Conservation (phyloP, 2,329 filamentous ascomycete species). For the Colletotrichum sp. region DNA sequence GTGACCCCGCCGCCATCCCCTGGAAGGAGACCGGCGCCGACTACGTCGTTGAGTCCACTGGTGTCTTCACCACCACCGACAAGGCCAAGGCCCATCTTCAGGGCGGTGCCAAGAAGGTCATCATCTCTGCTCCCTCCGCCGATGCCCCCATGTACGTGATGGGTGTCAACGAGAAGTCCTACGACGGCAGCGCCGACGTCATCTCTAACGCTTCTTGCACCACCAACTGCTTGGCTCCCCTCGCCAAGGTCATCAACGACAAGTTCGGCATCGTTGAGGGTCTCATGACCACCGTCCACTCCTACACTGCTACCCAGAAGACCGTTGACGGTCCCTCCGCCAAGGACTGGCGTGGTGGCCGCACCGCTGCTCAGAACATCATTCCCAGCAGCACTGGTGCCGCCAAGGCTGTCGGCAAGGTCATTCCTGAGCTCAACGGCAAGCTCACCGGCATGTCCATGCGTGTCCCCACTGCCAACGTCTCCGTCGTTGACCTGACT, state of each 20-base stretch:
- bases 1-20: constrained; percentile 87
- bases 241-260: constrained; percentile 99
- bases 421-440: constrained; percentile 96
- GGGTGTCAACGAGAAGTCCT: constrained; percentile 95
- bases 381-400: constrained; percentile 99
- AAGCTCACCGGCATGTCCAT: constrained; percentile 99
- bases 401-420: constrained; percentile 99
- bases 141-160: constrained; percentile 99
- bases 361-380: constrained; percentile 99
- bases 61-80: constrained; percentile 98
- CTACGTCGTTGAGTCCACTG: constrained; percentile 97
- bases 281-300: constrained; percentile 99
- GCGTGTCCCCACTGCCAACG: constrained; percentile 98
- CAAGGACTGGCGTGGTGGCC: constrained; percentile 99
- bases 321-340: constrained; percentile 95
- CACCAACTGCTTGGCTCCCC: constrained; percentile 99
- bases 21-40: constrained; percentile 87
- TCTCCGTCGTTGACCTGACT: constrained; percentile 98
- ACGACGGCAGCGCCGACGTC: constrained; percentile 89
- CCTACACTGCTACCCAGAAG: constrained; percentile 99
- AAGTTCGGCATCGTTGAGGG: constrained; percentile 97
- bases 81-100: constrained; percentile 95
- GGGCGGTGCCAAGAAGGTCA: constrained; percentile 97
- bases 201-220: constrained; percentile 99
- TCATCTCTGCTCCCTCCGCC: constrained; percentile 89